Conservation (phyloP, 768 basidiomycete species). For the Suillus brevipes region DNA sequence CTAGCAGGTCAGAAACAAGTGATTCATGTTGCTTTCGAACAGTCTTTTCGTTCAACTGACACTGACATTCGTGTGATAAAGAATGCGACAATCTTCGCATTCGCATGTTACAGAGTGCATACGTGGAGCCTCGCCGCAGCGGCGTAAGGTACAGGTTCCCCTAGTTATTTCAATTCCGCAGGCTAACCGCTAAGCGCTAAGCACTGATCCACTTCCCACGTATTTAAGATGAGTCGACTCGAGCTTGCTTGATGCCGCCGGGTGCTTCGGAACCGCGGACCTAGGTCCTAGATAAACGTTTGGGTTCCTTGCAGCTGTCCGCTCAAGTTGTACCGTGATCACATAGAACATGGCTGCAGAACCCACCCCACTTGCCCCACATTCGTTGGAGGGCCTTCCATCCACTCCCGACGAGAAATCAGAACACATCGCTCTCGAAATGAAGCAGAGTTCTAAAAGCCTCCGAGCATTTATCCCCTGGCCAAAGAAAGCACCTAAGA, state of each 20-base stretch:
- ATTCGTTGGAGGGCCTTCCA: conserved; percentile 38
- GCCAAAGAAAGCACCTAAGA: conserved; percentile 32
- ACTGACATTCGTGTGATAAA: too few relatives aligned
- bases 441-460: conserved; percentile 12
- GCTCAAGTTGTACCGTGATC: background rate
- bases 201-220: background rate
- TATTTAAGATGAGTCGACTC: background rate
- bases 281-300: background rate
- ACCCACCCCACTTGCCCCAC: conserved; percentile 8
- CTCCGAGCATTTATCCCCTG: conserved; percentile 42
- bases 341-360: background rate
- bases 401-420: conserved; percentile 48
- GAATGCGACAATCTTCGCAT: too few relatives aligned
- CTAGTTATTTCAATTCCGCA: too few relatives aligned
- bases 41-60: too few relatives aligned
- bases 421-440: background rate
- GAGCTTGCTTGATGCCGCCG: background rate
- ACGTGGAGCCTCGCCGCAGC: too few relatives aligned
- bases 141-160: too few relatives aligned
- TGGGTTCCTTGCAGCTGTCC: background rate
- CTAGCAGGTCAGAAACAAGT: too few relatives aligned
- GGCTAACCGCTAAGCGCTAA: too few relatives aligned
- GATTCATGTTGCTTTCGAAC: too few relatives aligned
- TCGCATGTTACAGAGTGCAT: too few relatives aligned
- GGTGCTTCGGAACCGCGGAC: background rate